Conservation (phyloP, 208 protist genomes). For the Leptomonas seymouri region DNA sequence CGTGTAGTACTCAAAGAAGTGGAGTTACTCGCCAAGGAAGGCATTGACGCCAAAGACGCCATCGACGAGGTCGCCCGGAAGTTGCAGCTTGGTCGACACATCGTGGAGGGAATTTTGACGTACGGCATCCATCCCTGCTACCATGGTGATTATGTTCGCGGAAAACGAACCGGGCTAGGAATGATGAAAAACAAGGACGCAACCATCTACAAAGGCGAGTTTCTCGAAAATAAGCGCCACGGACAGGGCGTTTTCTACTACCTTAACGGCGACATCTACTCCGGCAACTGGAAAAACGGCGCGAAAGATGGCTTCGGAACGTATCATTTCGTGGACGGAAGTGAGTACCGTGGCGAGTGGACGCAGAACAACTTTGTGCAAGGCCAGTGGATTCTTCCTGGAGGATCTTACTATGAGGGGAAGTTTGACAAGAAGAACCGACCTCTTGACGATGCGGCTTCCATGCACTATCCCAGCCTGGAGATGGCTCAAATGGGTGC, state of each 20-base stretch:
- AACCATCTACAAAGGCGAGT: conserved; percentile 92
- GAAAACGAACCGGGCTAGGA: conserved; percentile 75
- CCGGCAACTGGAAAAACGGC: conserved; percentile 84
- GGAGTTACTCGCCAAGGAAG: conserved; percentile 46
- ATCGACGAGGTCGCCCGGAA: conserved; percentile 44
- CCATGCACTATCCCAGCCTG: conserved; percentile 75
- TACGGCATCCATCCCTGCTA: conserved; percentile 86
- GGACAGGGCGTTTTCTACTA: conserved; percentile 93
- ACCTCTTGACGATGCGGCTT: conserved; percentile 71
- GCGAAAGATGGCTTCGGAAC: conserved; percentile 89
- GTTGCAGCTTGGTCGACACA: conserved; percentile 61
- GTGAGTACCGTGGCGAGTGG: conserved; percentile 87
- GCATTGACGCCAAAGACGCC: conserved; percentile 30
- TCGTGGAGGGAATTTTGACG: conserved; percentile 66
- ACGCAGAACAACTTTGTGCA: conserved; percentile 77
- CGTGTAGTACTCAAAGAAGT: conserved; percentile 70
- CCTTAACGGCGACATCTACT: conserved; percentile 91
- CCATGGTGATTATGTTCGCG: conserved; percentile 85
- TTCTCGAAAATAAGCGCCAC: conserved; percentile 86
- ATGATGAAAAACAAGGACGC: conserved; percentile 93
- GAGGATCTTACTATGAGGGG: conserved; percentile 90
- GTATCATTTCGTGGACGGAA: conserved; percentile 84
- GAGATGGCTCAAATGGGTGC: conserved; percentile 75
- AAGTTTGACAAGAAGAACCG: conserved; percentile 88
- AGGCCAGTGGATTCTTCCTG: conserved; percentile 88